Evolutionary conservation across 2,329 filamentous ascomycete species (phyloP), one percentile per base, ranked within the genome.

Genomic region (Cladobotryum mycophilum): DNA sequence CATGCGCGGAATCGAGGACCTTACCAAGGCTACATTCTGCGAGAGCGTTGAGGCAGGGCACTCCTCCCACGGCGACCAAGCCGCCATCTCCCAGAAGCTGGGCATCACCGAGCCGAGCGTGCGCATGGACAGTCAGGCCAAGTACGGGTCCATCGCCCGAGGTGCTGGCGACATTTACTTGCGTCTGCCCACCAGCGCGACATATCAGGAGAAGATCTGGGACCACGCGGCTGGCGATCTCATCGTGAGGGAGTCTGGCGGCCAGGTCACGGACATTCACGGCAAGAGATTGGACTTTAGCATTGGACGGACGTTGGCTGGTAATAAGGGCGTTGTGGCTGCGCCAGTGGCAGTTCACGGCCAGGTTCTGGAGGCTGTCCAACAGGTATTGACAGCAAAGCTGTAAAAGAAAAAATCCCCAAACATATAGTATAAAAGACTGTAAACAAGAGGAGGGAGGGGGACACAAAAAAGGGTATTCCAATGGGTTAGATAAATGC

Each of bases 181-280:
- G 52, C 82, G 95, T 48, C 74, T 99, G 52, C 93, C 93, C 3
- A 86, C 89, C 53, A 87, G 82, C 66, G 86, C 85, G 60, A 85
- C 86, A 48, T 99, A 99, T 73, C 84, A 95, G 68, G 93, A 99
- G 78, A 99, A 99, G 81, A 99, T 99, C 60, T 99, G 93, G 93
- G 93, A 99, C 66, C 93, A 99, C 68, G 93, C 93, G 15, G 93
- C 92, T 12, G 93, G 93, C 38, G 91, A 96, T 62, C 73, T 99
- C 53, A 91, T 99, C 58, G 93, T 97, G 38, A 80, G 91, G 51
- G 95, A 99, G 72, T 90, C 93, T 3, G 93, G 93, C 47, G 95
- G 93, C 45, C 76, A 87, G 63, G 92, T 99, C 48, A 95, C 90
- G 1, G 95, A 99, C 70, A 86, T 90, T 38, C 78, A 86, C 55